phyloP scores from a whole-genome alignment of 2,329 filamentous ascomycete species.

The Phoma sp. region DNA sequence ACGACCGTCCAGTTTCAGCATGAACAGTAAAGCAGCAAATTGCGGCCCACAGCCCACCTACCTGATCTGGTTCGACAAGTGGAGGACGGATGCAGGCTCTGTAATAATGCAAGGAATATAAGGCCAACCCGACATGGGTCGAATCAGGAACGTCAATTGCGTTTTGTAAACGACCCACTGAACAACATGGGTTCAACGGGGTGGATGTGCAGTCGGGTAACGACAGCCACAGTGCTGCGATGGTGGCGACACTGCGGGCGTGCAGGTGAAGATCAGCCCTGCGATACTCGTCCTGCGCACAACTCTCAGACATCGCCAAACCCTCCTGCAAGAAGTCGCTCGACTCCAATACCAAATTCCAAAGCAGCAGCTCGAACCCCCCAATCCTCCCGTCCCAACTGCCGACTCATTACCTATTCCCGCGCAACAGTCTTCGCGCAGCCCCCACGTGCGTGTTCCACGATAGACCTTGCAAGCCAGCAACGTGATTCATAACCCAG shows the following conservation, averaged over 20 bases:
- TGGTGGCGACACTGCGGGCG: background rate
- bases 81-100: background rate
- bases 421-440: background rate
- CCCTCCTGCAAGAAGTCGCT: too few relatives aligned
- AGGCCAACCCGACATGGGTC: background rate
- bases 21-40: background rate
- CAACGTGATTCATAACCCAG: background rate
- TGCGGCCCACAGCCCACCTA: conserved; percentile 6
- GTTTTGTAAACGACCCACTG: background rate
- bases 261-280: too few relatives aligned
- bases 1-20: conserved; percentile 1
- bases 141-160: background rate
- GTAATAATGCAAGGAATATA: background rate
- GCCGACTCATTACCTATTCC: background rate
- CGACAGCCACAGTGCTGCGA: background rate
- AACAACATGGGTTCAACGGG: background rate
- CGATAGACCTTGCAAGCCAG: background rate
- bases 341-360: too few relatives aligned
- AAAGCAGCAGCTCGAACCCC: too few relatives aligned
- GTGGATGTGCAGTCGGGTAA: background rate
- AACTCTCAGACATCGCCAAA: too few relatives aligned
- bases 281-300: too few relatives aligned
- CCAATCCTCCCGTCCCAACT: background rate
- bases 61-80: conserved; percentile 13
- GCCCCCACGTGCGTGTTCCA: conserved; percentile 3